Conservation (phyloP, 805 yeast genomes). For the Candida nonsorbophila region DNA sequence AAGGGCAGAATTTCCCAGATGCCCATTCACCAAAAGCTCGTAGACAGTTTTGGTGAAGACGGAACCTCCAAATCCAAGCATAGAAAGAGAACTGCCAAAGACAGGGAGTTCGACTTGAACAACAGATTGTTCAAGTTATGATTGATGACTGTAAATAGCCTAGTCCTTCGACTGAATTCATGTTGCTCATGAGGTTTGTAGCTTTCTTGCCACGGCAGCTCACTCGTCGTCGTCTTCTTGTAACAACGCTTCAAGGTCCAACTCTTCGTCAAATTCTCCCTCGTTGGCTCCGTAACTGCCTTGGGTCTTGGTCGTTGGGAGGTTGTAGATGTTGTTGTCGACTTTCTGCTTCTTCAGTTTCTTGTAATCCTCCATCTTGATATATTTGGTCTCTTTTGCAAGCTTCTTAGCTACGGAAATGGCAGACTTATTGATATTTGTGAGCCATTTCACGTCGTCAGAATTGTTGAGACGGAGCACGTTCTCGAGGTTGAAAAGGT, state of each 20-base stretch:
- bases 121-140: conserved; percentile 33
- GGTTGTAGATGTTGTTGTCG: neutral
- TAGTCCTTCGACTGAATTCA: too few species aligned
- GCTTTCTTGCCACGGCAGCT: too few species aligned
- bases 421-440: too few species aligned
- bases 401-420: too few species aligned
- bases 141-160: too few species aligned
- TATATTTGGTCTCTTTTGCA: too few species aligned
- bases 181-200: too few species aligned
- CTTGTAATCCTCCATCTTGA: neutral
- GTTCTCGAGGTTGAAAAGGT: conserved; percentile 27
- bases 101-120: conserved; percentile 34
- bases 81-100: conserved; percentile 40
- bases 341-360: neutral
- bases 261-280: neutral
- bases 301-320: neutral
- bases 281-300: neutral
- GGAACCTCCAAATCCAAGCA: conserved; percentile 29
- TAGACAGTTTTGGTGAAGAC: conserved; percentile 33
- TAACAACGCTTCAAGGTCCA: neutral
- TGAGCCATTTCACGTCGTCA: too few species aligned
- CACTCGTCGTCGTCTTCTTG: too few species aligned
- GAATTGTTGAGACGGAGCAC: conserved; percentile 14
- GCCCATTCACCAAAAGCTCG: conserved; percentile 22
- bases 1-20: conserved; percentile 20